phyloP scores from a whole-genome alignment of 106 monocot genomes.

The Posidonia australis region DNA sequence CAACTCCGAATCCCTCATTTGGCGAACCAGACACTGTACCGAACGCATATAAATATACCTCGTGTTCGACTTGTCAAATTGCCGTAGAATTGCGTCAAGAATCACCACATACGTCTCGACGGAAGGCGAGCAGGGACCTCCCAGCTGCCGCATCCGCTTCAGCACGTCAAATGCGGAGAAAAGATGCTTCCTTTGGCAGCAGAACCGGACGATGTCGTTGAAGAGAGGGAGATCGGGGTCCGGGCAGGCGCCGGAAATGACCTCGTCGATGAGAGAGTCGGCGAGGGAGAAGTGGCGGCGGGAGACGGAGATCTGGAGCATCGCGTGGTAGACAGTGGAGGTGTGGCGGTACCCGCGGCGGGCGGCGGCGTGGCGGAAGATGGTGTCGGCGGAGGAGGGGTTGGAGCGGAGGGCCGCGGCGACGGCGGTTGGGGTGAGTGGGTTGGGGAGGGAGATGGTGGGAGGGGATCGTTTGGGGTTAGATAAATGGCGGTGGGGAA shows the following conservation, averaged over 20 bases:
- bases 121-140: neutral
- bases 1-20: neutral
- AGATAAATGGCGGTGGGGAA: neutral
- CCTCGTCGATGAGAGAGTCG: constrained; percentile 10
- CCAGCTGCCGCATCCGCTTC: constrained; percentile 2
- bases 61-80: neutral
- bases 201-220: constrained; percentile 6
- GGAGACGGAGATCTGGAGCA: constrained; percentile 2
- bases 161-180: constrained; percentile 11
- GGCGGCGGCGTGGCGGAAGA: constrained; percentile 13
- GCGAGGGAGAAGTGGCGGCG: constrained; percentile 6
- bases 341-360: constrained; percentile 7
- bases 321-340: neutral
- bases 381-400: constrained; percentile 1
- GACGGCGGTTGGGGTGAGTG: neutral
- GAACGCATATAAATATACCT: constrained; percentile 8
- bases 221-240: constrained; percentile 7
- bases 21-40: neutral
- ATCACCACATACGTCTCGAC: constrained; percentile 5
- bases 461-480: neutral
- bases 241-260: constrained; percentile 13
- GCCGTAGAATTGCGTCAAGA: neutral
- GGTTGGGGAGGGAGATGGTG: neutral
- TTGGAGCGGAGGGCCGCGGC: constrained; percentile 7
- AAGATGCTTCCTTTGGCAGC: constrained; percentile 7